Evolutionary conservation across 495 filamentous ascomycete species (phyloP), one percentile per base, ranked within the genome.

Genomic region (Podospora appendiculata): DNA sequence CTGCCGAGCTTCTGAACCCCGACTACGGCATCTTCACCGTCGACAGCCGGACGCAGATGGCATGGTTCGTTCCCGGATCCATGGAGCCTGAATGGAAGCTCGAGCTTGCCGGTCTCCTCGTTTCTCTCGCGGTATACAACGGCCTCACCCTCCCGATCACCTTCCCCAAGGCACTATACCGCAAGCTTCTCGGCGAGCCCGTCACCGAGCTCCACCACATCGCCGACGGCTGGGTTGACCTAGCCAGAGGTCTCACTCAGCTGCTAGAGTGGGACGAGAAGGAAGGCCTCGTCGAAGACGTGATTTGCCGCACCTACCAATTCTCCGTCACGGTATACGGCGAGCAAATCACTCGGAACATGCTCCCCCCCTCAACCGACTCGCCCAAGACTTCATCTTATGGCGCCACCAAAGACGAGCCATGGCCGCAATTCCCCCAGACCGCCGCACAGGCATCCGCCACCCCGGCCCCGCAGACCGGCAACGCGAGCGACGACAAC

Each of bases 51-150:
- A 89, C 86, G 1, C 80, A 81, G 18, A 83, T 90, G 73, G 84
- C 84, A 17, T 98, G 92, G 89, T 93, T 97, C 60, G 82, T 85
- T 14, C 87, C 92, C 0, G 82, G 81, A 10, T 87, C 89, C 2
- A 65, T 85, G 36, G 90, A 93, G 59, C 85, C 87, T 2, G 69
- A 88, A 6, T 91, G 92, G 77, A 92, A 91, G 57, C 96, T 87
- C 61, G 91, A 98, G 66, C 78, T 96, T 3, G 70, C 96, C 34
- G 93, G 93, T 4, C 64, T 95, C n/a, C 66, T 96, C 42, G 77
- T 95, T 52, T 91, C 86, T 0, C 72, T 98, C 3, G 93, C 93
- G n/a, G 77, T 96, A 16, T 96, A 95, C 69, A 98, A 97, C 56
- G 91, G 91, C 1, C 75, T 96, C 16, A 95, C 89, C 0, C 73